Evolutionary conservation across 2,329 filamentous ascomycete genomes (phyloP).

Genomic region (Monosporascus sp.): DNA sequence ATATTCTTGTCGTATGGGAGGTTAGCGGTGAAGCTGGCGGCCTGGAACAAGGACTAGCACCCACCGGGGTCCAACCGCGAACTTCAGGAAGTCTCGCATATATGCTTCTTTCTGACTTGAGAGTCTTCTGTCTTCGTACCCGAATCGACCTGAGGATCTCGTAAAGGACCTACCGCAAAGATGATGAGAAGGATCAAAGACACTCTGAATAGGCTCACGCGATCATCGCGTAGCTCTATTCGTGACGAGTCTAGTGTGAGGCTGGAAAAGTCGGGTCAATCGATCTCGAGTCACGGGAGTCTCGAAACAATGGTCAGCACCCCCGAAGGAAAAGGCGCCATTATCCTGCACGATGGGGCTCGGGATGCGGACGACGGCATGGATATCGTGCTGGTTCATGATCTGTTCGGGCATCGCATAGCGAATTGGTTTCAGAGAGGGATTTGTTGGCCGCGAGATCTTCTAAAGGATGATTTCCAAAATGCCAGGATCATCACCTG

Average conservation of each 20-base stretch:
- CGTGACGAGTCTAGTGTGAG: conserved; percentile 16
- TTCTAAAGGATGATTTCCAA: conserved; percentile 22
- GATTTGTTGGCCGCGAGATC: conserved; percentile 24
- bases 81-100: not conserved
- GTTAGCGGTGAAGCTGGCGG: not conserved
- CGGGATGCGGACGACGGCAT: conserved; percentile 18
- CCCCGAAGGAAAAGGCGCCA: conserved; percentile 20
- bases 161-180: too few species aligned
- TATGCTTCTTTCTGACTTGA: not conserved
- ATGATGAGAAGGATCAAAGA: conserved; percentile 25
- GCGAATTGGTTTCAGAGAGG: conserved; percentile 21
- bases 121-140: not conserved
- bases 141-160: not conserved
- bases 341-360: conserved; percentile 18
- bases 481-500: conserved; percentile 21
- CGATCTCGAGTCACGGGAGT: conserved; percentile 22
- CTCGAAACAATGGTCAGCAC: conserved; percentile 18
- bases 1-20: not conserved
- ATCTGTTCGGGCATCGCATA: conserved; percentile 20
- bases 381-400: conserved; percentile 26
- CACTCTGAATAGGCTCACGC: conserved; percentile 23
- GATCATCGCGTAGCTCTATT: conserved; percentile 19
- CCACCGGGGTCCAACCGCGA: not conserved
- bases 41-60: not conserved
- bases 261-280: conserved; percentile 21